These are phyloP conservation scores for Sistotremastrum niveocremeum DNA, from an alignment of 768 basidiomycete species.

Conservation along the genomic window DNA sequence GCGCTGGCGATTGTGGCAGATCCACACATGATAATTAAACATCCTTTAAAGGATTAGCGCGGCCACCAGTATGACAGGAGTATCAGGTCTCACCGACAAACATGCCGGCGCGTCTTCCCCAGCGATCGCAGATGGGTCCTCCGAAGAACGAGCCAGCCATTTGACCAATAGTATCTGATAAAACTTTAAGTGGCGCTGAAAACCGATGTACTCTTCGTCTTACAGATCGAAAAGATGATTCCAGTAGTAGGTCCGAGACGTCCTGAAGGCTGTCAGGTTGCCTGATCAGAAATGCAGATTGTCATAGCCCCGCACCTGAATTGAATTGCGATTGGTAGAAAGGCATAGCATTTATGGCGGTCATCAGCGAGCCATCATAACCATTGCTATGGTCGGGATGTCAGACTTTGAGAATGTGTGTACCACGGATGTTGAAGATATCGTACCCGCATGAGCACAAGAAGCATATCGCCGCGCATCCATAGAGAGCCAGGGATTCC, in stretches of 20 bases:
- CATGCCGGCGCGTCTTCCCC: slow-evolving; percentile 18
- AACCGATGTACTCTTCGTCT: no score
- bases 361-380: slow-evolving; percentile 5
- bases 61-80: background rate
- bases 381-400: background rate
- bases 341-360: slow-evolving; percentile 2
- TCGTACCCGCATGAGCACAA: no score
- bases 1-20: slow-evolving; percentile 16
- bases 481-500: no score
- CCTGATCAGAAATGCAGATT: background rate
- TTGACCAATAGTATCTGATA: slow-evolving; percentile 1
- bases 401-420: no score
- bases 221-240: slow-evolving; percentile 6
- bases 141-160: slow-evolving; percentile 6
- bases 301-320: background rate
- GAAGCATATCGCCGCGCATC: no score
- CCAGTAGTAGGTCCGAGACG: background rate
- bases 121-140: slow-evolving; percentile 16
- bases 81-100: slow-evolving; percentile 11
- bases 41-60: background rate
- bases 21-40: slow-evolving; percentile 11
- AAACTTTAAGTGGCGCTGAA: no score
- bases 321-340: background rate
- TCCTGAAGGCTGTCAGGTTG: background rate
- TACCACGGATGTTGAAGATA: no score